These are phyloP conservation scores for Colletotrichum falcatum DNA, from an alignment of 2,329 filamentous ascomycete genomes.

Conservation along the genomic window DNA sequence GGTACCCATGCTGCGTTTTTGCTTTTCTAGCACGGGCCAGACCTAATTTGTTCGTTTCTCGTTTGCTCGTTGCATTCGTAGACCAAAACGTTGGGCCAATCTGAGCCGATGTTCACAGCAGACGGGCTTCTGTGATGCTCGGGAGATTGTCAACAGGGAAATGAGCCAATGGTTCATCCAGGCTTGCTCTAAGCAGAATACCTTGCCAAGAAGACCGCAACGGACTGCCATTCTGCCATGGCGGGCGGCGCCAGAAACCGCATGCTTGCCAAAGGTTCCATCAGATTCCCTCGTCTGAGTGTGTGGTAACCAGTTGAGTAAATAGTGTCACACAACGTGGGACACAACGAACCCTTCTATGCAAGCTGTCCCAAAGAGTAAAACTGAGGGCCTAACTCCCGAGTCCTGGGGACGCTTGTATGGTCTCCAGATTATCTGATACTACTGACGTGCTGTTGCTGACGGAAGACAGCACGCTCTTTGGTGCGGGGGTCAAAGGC, in stretches of 20 bases:
- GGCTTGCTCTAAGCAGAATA: not conserved
- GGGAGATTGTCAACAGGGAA: not conserved
- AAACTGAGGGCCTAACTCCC: too few species aligned
- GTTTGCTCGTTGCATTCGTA: not conserved
- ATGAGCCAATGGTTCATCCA: not conserved
- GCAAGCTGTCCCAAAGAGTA: not conserved
- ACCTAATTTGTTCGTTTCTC: too few species aligned
- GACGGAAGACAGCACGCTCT: not conserved
- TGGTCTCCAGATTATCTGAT: too few species aligned
- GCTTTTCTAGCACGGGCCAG: not conserved
- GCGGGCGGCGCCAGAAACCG: not conserved
- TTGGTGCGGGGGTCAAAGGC: not conserved
- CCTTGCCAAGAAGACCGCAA: not conserved
- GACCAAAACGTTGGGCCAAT: too few species aligned
- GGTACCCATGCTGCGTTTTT: not conserved
- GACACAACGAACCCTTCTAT: not conserved
- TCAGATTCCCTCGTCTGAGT: too few species aligned
- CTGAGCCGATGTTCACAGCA: not conserved
- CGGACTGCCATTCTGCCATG: not conserved
- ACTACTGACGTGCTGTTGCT: not conserved
- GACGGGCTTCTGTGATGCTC: not conserved
- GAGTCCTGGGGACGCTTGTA: too few species aligned
- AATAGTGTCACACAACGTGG: too few species aligned
- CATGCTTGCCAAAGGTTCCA: not conserved
- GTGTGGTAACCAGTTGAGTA: too few species aligned